Conservation (phyloP, 768 basidiomycete species). For the Kwoniella bestiolae region DNA sequence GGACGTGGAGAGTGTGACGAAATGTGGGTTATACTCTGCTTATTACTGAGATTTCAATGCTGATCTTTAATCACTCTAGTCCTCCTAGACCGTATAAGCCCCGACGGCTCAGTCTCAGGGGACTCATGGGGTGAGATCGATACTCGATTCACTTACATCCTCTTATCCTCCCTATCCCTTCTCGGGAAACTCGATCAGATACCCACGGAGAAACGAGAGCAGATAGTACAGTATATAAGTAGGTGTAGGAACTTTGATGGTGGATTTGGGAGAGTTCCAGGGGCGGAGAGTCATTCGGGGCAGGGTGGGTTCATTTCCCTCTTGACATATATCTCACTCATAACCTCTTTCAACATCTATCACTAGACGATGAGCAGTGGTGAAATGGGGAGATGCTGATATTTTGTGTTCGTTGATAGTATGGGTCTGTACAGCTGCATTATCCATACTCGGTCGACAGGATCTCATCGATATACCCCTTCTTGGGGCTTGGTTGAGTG, state of each 20-base stretch:
- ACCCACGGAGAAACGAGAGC: conserved; percentile 56
- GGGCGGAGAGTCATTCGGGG: conserved; percentile 90
- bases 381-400: background rate
- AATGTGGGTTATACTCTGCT: conserved; percentile 64
- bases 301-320: conserved; percentile 66
- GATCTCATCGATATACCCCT: conserved; percentile 77
- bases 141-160: conserved; percentile 87
- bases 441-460: conserved; percentile 82
- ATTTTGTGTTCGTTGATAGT: conserved; percentile 61
- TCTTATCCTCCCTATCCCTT: conserved; percentile 79
- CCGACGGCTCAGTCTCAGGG: conserved; percentile 84
- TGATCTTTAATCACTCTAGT: conserved; percentile 61
- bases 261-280: conserved; percentile 80
- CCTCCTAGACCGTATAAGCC: conserved; percentile 76
- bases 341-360: too few relatives aligned
- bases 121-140: conserved; percentile 91
- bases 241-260: conserved; percentile 93
- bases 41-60: background rate
- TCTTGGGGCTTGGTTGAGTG: conserved; percentile 89
- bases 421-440: conserved; percentile 82
- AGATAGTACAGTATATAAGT: conserved; percentile 67
- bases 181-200: conserved; percentile 74
- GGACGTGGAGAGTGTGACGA: conserved; percentile 69
- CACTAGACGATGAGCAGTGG: too few relatives aligned
- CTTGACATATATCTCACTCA: too few relatives aligned